Evolutionary conservation across 225 moss, liverwort and hornwort genomes (phyloP), one percentile per base, ranked within the genome.

Genomic region (Bryum argenteum): DNA sequence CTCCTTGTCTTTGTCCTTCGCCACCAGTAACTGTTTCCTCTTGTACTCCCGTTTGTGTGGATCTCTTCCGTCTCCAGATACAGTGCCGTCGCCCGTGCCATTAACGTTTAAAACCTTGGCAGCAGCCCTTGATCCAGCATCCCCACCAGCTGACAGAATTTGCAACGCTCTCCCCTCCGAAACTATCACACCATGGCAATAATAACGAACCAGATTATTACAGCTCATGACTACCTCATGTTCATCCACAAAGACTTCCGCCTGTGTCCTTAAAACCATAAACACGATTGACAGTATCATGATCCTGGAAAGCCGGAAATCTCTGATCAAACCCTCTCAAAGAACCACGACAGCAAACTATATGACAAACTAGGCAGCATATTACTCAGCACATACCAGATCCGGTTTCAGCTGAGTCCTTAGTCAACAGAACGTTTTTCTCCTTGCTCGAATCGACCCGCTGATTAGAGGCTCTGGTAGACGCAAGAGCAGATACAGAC

Each of bases 1-100:
- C 20, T 91, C 89, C 61, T 85, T 93, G 18, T 88, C 56, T 72
- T 91, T 93, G 54, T 93, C 88, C 79, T 89, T 89, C 15, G 76
- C 78, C 53, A 84, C 60, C 41, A 82, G 58, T 60, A 89, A 63
- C 65, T 90, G 90, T 61, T 87, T 89, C 60, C 79, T 82, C 19
- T 77, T 71, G 15, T 79, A 79, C 41, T 93, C 93, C 10, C 91
- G 89, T 81, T 88, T 93, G 44, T 60, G 87, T 18, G 73, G 60
- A 59, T 93, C 93, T 60, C 84, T 84, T 70, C 65, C 74, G 68
- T 76, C 84, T 75, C 87, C 90, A 54, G 83, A 78, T 61, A 21
- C 41, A 39, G 66, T 16, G 45, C 60, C 57, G 9, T 85, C 85
- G 40, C 78, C 76, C 5, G 75, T 64, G 23, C 65, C 44, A 58